These are phyloP conservation scores for Pseudozyma tsukubaensis DNA, from an alignment of 1,284 basidiomycete species.

Conservation along the genomic window DNA sequence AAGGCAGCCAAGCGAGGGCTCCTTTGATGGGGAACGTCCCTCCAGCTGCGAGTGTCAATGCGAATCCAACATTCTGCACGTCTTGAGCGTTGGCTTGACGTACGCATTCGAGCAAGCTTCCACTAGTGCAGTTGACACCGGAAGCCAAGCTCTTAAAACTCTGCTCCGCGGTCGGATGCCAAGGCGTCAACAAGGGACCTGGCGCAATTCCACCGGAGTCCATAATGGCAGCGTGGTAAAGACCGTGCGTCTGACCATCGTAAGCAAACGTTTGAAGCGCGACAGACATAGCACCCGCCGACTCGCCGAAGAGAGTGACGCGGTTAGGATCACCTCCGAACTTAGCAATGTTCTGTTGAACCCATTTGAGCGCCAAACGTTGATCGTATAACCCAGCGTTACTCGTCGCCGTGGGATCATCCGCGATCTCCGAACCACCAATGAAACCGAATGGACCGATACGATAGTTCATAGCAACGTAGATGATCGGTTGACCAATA, in stretches of 20 bases:
- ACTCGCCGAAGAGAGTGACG: conserved; percentile 50
- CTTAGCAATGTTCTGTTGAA: conserved; percentile 44
- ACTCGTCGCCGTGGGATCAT: conserved; percentile 22
- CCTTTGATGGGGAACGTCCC: conserved; percentile 28
- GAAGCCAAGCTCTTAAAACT: conserved; percentile 24
- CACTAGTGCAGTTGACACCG: conserved; percentile 26
- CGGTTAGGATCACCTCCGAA: conserved; percentile 51
- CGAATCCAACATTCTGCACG: conserved; percentile 16
- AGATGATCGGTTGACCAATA: conserved; percentile 49
- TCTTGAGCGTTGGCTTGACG: conserved; percentile 26
- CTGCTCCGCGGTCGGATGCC: conserved; percentile 32
- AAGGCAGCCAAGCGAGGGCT: conserved; percentile 30
- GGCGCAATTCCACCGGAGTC: conserved; percentile 42
- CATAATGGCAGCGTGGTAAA: conserved; percentile 54
- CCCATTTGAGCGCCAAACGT: conserved; percentile 47
- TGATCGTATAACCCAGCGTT: conserved; percentile 58
- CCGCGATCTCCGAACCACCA: conserved; percentile 26
- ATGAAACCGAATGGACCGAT: conserved; percentile 52
- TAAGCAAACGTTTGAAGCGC: conserved; percentile 42
- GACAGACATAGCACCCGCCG: conserved; percentile 48
- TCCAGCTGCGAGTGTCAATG: conserved; percentile 12
- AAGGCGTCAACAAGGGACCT: conserved; percentile 31
- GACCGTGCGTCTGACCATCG: conserved; percentile 32
- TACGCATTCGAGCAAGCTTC: conserved; percentile 28
- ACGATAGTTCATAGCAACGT: conserved; percentile 52